Evolutionary conservation across 257 asterid species (phyloP).

Genomic region (Eustoma russellianum): DNA sequence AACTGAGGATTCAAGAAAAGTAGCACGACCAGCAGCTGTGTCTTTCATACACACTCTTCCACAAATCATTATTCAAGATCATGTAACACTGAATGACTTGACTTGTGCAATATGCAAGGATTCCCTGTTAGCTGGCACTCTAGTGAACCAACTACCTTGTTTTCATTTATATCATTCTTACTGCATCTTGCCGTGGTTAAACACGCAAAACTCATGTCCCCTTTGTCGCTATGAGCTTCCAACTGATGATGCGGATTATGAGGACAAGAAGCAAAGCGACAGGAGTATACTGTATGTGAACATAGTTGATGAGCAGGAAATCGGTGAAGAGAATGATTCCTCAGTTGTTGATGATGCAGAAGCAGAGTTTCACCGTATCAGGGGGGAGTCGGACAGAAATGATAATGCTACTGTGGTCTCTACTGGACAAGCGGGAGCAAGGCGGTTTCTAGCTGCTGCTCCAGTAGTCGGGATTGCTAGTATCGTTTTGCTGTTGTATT

Average conservation of each 20-base stretch:
- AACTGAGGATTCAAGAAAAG: conserved; percentile 48
- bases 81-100: conserved; percentile 29
- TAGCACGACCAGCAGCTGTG: conserved; percentile 74
- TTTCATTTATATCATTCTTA: no score
- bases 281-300: conserved; percentile 12
- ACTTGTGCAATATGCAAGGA: conserved; percentile 95
- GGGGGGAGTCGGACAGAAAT: conserved; percentile 4
- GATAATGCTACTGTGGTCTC: conserved; percentile 14
- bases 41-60: conserved; percentile 51
- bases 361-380: conserved; percentile 20
- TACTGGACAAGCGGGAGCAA: conserved; percentile 18
- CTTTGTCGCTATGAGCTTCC: conserved; percentile 91
- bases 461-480: conserved; percentile 64
- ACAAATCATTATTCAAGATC: conserved; percentile 34
- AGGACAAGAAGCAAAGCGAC: conserved; percentile 36
- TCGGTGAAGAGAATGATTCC: conserved; percentile 22
- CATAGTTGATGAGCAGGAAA: conserved; percentile 22
- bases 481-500: conserved; percentile 48
- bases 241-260: conserved; percentile 74
- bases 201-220: conserved; percentile 80
- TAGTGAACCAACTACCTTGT: conserved; percentile 63
- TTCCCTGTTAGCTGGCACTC: conserved; percentile 37
- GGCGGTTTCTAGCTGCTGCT: conserved; percentile 55
- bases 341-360: conserved; percentile 23
- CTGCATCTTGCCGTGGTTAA: conserved; percentile 91